phyloP scores from a whole-genome alignment of 2,329 filamentous ascomycete genomes.

The Stagonosporopsis vannaccii region DNA sequence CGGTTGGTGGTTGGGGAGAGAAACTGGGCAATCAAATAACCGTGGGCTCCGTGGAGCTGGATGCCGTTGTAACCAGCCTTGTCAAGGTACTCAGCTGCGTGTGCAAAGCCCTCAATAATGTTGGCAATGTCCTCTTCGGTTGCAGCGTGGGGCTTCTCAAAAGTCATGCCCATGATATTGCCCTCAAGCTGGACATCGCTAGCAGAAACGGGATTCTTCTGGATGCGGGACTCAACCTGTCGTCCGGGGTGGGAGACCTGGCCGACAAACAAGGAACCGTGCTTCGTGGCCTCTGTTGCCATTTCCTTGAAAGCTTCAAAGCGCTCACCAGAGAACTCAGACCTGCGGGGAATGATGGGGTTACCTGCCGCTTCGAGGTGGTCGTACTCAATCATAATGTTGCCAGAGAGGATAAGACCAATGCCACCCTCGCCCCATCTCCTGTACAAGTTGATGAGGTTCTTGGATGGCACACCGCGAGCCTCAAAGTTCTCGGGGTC shows the following conservation, averaged over 20 bases:
- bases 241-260: slow-evolving; percentile 71
- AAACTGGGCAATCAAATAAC: slow-evolving; percentile 57
- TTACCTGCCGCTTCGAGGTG: slow-evolving; percentile 61
- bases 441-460: slow-evolving; percentile 62
- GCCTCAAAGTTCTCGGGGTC: slow-evolving; percentile 59
- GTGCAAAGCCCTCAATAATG: slow-evolving; percentile 67
- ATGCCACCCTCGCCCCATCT: slow-evolving; percentile 61
- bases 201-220: slow-evolving; percentile 60
- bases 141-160: slow-evolving; percentile 62
- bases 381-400: slow-evolving; percentile 71
- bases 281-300: slow-evolving; percentile 61
- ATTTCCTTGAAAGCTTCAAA: slow-evolving; percentile 67
- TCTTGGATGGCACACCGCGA: slow-evolving; percentile 62
- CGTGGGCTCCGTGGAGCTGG: slow-evolving; percentile 56
- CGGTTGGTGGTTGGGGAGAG: slow-evolving; percentile 52
- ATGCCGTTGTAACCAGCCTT: slow-evolving; percentile 67
- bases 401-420: slow-evolving; percentile 66
- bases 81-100: slow-evolving; percentile 68
- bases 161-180: slow-evolving; percentile 55
- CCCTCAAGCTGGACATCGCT: slow-evolving; percentile 51
- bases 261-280: slow-evolving; percentile 65
- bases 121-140: slow-evolving; percentile 62
- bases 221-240: slow-evolving; percentile 57
- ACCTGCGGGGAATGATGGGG: slow-evolving; percentile 67
- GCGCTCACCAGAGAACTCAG: slow-evolving; percentile 61